Base-by-base conservation (phyloP, 306 rosid genomes). In the Vachellia collinsii region DNA sequence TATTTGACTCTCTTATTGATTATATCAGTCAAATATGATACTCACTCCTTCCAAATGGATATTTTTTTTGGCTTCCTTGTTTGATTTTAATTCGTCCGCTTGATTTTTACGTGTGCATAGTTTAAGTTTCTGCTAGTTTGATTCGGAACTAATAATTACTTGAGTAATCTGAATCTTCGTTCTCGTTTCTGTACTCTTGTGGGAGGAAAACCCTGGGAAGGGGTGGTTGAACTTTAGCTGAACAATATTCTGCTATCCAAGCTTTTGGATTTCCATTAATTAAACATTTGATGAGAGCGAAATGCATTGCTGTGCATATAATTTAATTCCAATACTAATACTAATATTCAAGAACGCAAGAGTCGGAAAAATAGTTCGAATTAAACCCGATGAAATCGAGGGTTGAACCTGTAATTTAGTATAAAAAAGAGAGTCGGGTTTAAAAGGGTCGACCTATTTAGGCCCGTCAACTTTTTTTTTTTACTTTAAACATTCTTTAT, bases 171-270 rank as follows among this genome's bases (percentile, higher is more conserved):
- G 9, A 46, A 20, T 69, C 50, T 72, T 3, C 10, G 36, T 16
- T 67, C 58, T 43, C 10, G 5, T 14, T 11, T 61, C 39, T 25
- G 11, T 11, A 25, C 46, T 41, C 51, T 62, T 44, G 72, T 75
- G 48, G 59, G 50, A 46, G 11, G 71, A 17, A 10, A 20, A n/a
- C 29, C 20, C 5, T 0, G 61, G 62, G 73, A 16, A 4, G 17
- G 62, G 63, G 70, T 4, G 72, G 14, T 54, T 68, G 37, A 25
- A 68, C 59, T 70, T 58, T 70, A 4, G 51, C 51, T 68, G 25
- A 42, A 69, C 22, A 4, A 11, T 42, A 41, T 11, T 3, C 37
- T 42, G 74, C 54, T 11, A 20, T 70, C 74, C 39, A 22, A 22
- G 54, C 56, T 22, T 70, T 43, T 58, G 77, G 63, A 22, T 41